Conservation (phyloP, 805 yeast genomes). For the Wickerhamiella dianesei region DNA sequence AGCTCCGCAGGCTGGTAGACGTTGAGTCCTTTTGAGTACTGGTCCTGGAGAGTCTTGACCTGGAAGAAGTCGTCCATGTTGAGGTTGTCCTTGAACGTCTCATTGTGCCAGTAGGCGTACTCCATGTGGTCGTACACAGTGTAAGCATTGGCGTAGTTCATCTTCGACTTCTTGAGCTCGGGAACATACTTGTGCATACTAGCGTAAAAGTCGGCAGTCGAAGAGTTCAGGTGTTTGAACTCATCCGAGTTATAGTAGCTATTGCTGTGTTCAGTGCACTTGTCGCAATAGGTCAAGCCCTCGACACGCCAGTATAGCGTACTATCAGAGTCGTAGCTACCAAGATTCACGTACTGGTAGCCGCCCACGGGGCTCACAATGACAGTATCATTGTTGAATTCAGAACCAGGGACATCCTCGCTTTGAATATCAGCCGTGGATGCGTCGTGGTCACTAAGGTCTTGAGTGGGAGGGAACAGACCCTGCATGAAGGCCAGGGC, state of each 20-base stretch:
- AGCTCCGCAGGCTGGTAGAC: slow-evolving; percentile 22
- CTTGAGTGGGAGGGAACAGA: slow-evolving; percentile 30
- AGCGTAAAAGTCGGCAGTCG: slow-evolving; percentile 31
- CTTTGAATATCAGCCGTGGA: slow-evolving; percentile 3
- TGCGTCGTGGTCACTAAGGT: slow-evolving; percentile 19
- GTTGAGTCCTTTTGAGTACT: slow-evolving; percentile 29
- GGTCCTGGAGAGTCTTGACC: slow-evolving; percentile 29
- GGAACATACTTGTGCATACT: slow-evolving; percentile 21
- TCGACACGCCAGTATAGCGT: slow-evolving; percentile 31
- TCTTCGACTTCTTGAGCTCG: slow-evolving; percentile 18
- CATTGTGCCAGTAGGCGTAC: slow-evolving; percentile 32
- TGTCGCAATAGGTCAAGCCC: slow-evolving; percentile 34
- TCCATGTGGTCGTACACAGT: slow-evolving; percentile 30
- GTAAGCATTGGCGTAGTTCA: slow-evolving; percentile 31
- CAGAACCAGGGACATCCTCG: slow-evolving; percentile 14
- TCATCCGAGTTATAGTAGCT: slow-evolving; percentile 23
- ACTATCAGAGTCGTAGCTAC: slow-evolving; percentile 27
- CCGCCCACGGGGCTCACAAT: slow-evolving; percentile 30
- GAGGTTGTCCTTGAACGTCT: slow-evolving; percentile 26
- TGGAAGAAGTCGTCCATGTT: slow-evolving; percentile 22
- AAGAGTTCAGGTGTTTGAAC: slow-evolving; percentile 25
- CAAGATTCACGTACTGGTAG: slow-evolving; percentile 34
- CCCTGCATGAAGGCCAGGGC: slow-evolving; percentile 36
- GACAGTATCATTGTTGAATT: slow-evolving; percentile 31
- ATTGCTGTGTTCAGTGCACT: slow-evolving; percentile 25